phyloP scores from a whole-genome alignment of 2,329 filamentous ascomycete species.

The Microcyclospora tardicrescens region DNA sequence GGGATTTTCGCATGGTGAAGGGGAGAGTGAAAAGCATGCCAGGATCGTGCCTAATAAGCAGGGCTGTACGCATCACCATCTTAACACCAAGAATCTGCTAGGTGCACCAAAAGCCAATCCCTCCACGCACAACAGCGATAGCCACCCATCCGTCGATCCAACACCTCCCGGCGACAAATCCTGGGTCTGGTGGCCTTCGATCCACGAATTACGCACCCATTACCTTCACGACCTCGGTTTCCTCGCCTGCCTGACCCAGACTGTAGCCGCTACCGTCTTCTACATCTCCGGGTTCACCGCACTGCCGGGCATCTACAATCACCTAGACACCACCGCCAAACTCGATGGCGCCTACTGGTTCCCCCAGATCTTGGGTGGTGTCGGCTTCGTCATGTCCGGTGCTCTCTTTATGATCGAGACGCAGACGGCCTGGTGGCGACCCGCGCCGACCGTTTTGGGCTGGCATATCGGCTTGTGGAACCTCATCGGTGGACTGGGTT shows the following conservation, averaged over 20 bases:
- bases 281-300: slow-evolving; percentile 17
- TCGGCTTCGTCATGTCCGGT: slow-evolving; percentile 16
- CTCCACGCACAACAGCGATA: not conserved
- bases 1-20: slow-evolving; percentile 2
- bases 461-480: slow-evolving; percentile 21
- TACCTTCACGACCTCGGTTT: slow-evolving; percentile 20
- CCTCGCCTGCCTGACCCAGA: slow-evolving; percentile 15
- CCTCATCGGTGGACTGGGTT: slow-evolving; percentile 16
- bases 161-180: slow-evolving; percentile 8
- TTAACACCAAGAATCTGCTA: slow-evolving; percentile 22
- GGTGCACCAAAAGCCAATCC: slow-evolving; percentile 8
- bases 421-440: slow-evolving; percentile 18
- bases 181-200: slow-evolving; percentile 20
- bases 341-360: slow-evolving; percentile 16
- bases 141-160: not conserved
- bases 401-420: slow-evolving; percentile 19
- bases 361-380: slow-evolving; percentile 15
- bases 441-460: slow-evolving; percentile 12
- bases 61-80: slow-evolving; percentile 25
- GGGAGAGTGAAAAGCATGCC: slow-evolving; percentile 1
- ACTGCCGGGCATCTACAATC: slow-evolving; percentile 17
- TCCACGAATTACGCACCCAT: slow-evolving; percentile 13
- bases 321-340: slow-evolving; percentile 5
- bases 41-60: slow-evolving; percentile 3
- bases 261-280: slow-evolving; percentile 17